Base-by-base conservation (phyloP, 1,284 basidiomycete genomes). In the Tilletia walkeri region DNA sequence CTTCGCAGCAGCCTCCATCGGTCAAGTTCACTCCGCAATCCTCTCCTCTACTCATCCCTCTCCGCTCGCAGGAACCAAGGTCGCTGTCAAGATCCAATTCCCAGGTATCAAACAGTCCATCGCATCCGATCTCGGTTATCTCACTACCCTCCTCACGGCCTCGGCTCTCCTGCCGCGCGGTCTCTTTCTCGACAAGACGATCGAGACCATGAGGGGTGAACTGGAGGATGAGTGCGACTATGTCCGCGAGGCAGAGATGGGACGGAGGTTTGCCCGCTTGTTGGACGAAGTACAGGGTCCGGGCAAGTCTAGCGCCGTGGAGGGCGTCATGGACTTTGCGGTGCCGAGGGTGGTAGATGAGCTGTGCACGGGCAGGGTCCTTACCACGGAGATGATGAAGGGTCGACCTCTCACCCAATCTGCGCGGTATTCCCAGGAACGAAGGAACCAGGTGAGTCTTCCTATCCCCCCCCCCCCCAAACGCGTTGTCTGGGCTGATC, bases 221-320 rank as follows among this genome's bases (percentile, higher is more conserved):
- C 86, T 99, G n/a, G 89, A 90, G 66, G 94, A 98, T 77, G 95
- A 99, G 84, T 99, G 96, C 82, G 88, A 96, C 82, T 99, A 99
- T 83, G 85, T 85, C n/a, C 89, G 92, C 18, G 95, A 99, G 83
- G 95, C 92, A 0, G 86, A 86, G 1, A 92, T 90, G 79, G 86
- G 92, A 3, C 86, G 86, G 41, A 85, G 85, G 34, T 97, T 97
- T 84, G 67, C 75, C 18, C 30, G 67, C n/a, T 70, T 81, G 47
- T 48, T 81, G 20, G 67, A 75, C 20, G 36, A 56, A 4, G 53
- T 36, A 9, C 12, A 54, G 5, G 48, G 39, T 9, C 9, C 20
- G 47, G 24, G 3, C 6, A 45, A 45, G 41, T 7, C 9, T 7
- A n/a, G 47, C 4, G 67, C 70, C 48, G 86, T 86, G 2, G 85